Evolutionary conservation across 768 basidiomycete species (phyloP), one percentile per base, ranked within the genome.

Genomic region (Naganishia vishniacii): DNA sequence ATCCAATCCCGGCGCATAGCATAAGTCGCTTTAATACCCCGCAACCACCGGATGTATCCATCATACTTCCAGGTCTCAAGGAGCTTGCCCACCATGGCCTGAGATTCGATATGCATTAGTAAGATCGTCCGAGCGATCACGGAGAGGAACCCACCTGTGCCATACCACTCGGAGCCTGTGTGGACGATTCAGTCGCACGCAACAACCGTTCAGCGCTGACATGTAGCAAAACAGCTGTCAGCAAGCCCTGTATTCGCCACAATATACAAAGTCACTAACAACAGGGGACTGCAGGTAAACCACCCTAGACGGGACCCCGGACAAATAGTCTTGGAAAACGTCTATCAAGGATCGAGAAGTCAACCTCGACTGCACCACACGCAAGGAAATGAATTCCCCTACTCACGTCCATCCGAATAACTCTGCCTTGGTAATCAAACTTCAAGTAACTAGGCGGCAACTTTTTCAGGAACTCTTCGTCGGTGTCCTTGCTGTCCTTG

Each of bases 221-320:
- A n/a, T n/a, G n/a, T n/a, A n/a, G n/a, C 12, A 25, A 13, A 13
- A 41, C 29, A 2, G 20, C 20, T 23, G 15, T 9, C 40, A 11
- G 31, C n/a, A 32, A 34, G 31, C 16, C n/a, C 13, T 16, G 18
- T 5, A 6, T 5, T 20, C 25, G 5, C 18, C 13, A 6, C 11
- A 25, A 3, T 7, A n/a, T 16, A 12, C 16, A 16, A 28, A 47
- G 26, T 18, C 2, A 66, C 65, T 61, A 48, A 66, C 65, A 91
- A 89, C 26, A 85, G 51, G 1, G 88, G 84, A 69, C 83, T 85
- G 70, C 86, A 86, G 2, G 88, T 89, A 72, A 87, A 85, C 85
- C 85, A 92, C 3, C 89, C 89, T 26, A 90, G 73, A 9, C 88
- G 83, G 59, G 83, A 83, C 2, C 88, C 89, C 3, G 89, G 89